phyloP scores from a whole-genome alignment of 176 grass and related monocot genomes.

The Eleusine indica region DNA sequence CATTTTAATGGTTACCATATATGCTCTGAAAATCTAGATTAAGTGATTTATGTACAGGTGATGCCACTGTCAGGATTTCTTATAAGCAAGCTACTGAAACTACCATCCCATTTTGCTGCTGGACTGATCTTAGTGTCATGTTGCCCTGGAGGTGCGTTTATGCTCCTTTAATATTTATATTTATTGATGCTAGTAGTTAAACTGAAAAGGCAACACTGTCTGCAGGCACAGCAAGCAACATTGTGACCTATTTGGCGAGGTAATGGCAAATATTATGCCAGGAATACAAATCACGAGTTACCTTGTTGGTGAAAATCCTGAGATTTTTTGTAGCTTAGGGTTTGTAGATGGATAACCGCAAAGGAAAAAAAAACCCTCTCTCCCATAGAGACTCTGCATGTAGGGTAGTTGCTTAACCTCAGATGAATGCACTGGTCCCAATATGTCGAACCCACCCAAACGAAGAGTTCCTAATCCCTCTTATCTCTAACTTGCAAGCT shows the following conservation, averaged over 20 bases:
- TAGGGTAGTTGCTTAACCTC: too few species aligned
- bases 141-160: constrained; percentile 75
- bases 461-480: too few species aligned
- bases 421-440: too few species aligned
- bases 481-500: too few species aligned
- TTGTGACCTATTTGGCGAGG: constrained; percentile 94
- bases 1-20: background rate
- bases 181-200: constrained; percentile 21
- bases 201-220: constrained; percentile 39
- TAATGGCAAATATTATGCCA: constrained; percentile 36
- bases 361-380: background rate
- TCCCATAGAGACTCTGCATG: background rate
- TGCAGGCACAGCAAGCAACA: constrained; percentile 94
- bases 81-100: constrained; percentile 72
- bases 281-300: background rate
- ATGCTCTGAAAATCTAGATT: constrained; percentile 4
- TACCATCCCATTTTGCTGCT: constrained; percentile 88
- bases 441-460: too few species aligned
- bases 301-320: background rate
- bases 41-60: constrained; percentile 60
- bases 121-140: constrained; percentile 80
- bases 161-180: background rate
- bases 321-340: background rate
- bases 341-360: background rate
- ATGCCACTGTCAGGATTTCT: constrained; percentile 85